Conservation (phyloP, 1,139 yeast genomes). For the Scheffersomyces illinoinensis region DNA sequence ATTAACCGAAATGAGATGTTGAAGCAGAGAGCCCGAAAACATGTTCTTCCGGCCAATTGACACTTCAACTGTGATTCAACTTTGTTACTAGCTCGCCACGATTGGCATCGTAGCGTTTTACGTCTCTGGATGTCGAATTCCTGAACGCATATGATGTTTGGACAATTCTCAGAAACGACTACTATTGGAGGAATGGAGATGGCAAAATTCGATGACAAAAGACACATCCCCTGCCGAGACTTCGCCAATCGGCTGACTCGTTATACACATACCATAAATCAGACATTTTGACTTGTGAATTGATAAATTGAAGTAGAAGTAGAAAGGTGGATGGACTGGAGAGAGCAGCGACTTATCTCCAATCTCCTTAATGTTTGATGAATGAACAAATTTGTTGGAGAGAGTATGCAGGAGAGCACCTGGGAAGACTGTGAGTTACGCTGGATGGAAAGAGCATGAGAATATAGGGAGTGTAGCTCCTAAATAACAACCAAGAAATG, state of each 20-base stretch:
- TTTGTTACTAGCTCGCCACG: not conserved
- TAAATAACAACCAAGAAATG: too few relatives aligned
- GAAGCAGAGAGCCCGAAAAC: not conserved
- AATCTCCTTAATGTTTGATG: constrained; percentile 5
- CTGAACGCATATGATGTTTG: not conserved
- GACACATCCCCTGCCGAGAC: not conserved
- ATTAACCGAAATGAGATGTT: not conserved
- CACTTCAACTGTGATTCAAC: not conserved
- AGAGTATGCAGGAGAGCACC: constrained; percentile 2
- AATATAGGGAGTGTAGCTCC: not conserved
- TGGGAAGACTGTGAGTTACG: not conserved
- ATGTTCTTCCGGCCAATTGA: not conserved
- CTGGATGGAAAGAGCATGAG: not conserved
- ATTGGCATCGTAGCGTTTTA: not conserved
- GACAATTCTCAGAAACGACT: not conserved
- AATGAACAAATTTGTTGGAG: constrained; percentile 8
- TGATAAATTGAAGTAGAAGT: not conserved
- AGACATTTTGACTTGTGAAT: constrained; percentile 32
- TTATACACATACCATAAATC: constrained; percentile 55
- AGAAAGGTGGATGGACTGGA: not conserved
- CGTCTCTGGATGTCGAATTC: not conserved
- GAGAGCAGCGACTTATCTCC: not conserved
- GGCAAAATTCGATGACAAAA: not conserved
- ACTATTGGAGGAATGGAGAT: not conserved
- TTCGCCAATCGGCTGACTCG: not conserved